These are phyloP conservation scores for Russula ochroleuca DNA, from an alignment of 768 basidiomycete genomes.

Conservation along the genomic window DNA sequence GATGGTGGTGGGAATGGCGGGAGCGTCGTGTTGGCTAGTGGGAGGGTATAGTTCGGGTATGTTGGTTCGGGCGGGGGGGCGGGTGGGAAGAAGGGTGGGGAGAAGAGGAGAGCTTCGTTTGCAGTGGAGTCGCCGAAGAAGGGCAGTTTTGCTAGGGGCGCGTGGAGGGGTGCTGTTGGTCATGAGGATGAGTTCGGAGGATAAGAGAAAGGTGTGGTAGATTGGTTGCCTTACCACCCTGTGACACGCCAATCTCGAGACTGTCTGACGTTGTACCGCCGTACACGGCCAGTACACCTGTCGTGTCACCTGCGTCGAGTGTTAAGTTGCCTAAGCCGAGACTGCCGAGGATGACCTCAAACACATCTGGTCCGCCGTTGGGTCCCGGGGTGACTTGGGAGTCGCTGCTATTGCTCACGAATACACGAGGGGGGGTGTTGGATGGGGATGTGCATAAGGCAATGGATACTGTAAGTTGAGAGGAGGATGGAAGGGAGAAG, in stretches of 20 bases:
- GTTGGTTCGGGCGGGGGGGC: slow-evolving; percentile 37
- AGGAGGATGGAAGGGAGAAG: slow-evolving; percentile 32
- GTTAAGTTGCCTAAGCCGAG: slow-evolving; percentile 53
- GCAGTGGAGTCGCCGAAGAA: slow-evolving; percentile 71
- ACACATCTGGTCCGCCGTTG: slow-evolving; percentile 39
- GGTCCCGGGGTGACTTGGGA: slow-evolving; percentile 37
- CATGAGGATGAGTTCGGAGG: too few species aligned
- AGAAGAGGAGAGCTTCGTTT: slow-evolving; percentile 70
- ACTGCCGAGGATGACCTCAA: slow-evolving; percentile 43
- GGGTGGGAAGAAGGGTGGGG: slow-evolving; percentile 46
- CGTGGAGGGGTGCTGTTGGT: slow-evolving; percentile 41
- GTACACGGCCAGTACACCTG: slow-evolving; percentile 49
- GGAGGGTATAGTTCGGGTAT: slow-evolving; percentile 77
- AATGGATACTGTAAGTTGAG: slow-evolving; percentile 33
- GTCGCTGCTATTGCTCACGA: slow-evolving; percentile 50
- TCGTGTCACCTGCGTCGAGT: slow-evolving; percentile 38
- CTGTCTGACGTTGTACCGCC: slow-evolving; percentile 34
- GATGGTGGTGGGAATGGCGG: slow-evolving; percentile 40
- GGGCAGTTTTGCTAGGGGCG: slow-evolving; percentile 42
- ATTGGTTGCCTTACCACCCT: slow-evolving; percentile 18
- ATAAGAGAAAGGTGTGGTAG: neutral
- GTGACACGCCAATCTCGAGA: slow-evolving; percentile 61
- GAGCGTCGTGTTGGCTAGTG: slow-evolving; percentile 46
- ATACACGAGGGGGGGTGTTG: slow-evolving; percentile 45
- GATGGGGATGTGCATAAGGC: slow-evolving; percentile 33